phyloP scores from a whole-genome alignment of 1,139 yeast genomes.

The Yamadazyma sp. region DNA sequence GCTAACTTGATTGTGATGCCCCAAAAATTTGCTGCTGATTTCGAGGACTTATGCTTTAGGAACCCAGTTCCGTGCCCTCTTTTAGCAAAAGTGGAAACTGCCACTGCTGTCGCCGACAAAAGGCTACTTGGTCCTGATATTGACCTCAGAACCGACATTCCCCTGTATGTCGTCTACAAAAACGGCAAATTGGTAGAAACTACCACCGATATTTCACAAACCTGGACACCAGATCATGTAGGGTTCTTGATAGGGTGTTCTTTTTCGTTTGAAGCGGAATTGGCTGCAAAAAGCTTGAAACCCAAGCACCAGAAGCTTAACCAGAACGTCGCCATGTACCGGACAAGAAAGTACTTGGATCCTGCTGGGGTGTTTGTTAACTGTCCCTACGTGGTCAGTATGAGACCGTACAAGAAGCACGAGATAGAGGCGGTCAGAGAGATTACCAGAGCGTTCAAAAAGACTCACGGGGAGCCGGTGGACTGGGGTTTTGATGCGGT shows the following conservation, averaged over 20 bases:
- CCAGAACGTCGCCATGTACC: constrained; percentile 13
- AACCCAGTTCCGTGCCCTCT: constrained; percentile 37
- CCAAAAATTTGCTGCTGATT: constrained; percentile 66
- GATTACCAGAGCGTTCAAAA: constrained; percentile 23
- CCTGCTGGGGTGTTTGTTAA: constrained; percentile 29
- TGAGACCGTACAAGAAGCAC: constrained; percentile 29
- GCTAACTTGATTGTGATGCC: constrained; percentile 66
- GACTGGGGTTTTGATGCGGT: constrained; percentile 37
- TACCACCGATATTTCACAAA: constrained; percentile 19
- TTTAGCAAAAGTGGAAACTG: constrained; percentile 21
- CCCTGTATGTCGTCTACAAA: constrained; percentile 26
- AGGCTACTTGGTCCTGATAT: constrained; percentile 18
- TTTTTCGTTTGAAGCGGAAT: constrained; percentile 31
- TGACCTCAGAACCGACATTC: constrained; percentile 29
- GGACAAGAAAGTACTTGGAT: constrained; percentile 23
- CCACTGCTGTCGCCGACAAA: constrained; percentile 16
- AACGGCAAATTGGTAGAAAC: constrained; percentile 22
- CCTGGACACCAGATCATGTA: constrained; percentile 28
- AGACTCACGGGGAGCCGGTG: constrained; percentile 35
- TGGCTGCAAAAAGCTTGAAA: constrained; percentile 21
- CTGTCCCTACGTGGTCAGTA: constrained; percentile 34
- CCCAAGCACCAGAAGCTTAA: constrained; percentile 18
- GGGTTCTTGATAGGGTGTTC: constrained; percentile 39
- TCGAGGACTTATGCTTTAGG: constrained; percentile 25
- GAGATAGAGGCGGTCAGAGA: constrained; percentile 24